Evolutionary conservation across 495 filamentous ascomycete genomes (phyloP), one percentile per base, ranked within the genome.

Genomic region (Bombardia bombarda): DNA sequence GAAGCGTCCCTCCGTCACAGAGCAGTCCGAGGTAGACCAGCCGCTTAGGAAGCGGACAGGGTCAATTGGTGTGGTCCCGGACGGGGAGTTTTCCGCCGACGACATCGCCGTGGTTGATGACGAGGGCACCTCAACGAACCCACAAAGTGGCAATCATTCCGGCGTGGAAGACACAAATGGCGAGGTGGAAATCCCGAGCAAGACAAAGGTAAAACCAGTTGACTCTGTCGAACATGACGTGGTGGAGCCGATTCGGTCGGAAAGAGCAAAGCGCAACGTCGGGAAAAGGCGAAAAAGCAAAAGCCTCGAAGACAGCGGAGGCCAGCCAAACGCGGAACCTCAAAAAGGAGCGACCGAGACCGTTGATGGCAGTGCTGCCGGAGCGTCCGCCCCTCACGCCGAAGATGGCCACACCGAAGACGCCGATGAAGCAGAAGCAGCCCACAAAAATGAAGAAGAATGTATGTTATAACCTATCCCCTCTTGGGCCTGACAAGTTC

Each of bases 371-470:
- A 51, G 50, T 0, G 51, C 49, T 22, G 43, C 52, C 8, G 66
- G 62, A 32, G 62, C 62, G 25, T 56, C 67, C 1, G 64, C 63
- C 2, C 54, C 57, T 18, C 63, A 68, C 28, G 66, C 55, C 40
- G 70, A 73, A 25, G 66, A 70, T 16, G 70, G 68, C 17, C 67
- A 70, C 6, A 58, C 56, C 13, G 74, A 73, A 14, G 72, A 75
- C 21, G 60, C 61, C 28, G 73, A 73, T 16, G 74, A 74, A 47
- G 67, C 65, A 18, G 80, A 80, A 45, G 66, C 62, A 34, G 63
- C 66, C 5, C 65, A 68, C 37, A 78, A 67, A 47, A 77, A 74
- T 30, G 79, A 84, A 54, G 87, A 94, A 81, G 86, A 88, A 63
- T 67, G 85, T 90, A 75, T 63, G 83, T 9, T 13, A 12, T 18